A percentile compares a stretch with the other conserved stretches of the same genome.
phyloP scores from a whole-genome alignment of 257 asterid genomes.

The Lantana camara region DNA sequence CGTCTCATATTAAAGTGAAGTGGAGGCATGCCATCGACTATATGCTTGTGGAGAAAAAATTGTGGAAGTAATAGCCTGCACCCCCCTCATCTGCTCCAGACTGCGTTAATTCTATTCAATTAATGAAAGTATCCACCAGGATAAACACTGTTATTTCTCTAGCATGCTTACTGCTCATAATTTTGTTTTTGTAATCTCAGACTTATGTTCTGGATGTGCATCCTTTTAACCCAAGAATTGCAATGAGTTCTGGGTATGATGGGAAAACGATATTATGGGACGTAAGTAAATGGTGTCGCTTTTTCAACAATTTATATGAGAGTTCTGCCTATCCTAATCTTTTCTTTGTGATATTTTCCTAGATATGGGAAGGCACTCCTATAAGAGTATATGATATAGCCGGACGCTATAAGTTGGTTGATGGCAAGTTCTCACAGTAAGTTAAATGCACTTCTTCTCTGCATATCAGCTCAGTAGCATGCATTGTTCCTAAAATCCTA shows the following conservation, averaged over 20 bases:
- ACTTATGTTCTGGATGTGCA: constrained; percentile 97
- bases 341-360: constrained; percentile 28
- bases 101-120: no score
- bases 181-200: constrained; percentile 43
- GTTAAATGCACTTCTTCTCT: constrained; percentile 34
- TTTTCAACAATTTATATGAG: constrained; percentile 18
- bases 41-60: no score
- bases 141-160: constrained; percentile 11
- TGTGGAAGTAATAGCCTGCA: no score
- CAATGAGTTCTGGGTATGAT: constrained; percentile 99
- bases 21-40: no score
- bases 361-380: constrained; percentile 99
- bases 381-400: constrained; percentile 76
- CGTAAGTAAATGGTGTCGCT: constrained; percentile 58
- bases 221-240: constrained; percentile 98
- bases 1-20: no score
- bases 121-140: not conserved
- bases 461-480: constrained; percentile 12
- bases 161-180: constrained; percentile 19
- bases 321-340: constrained; percentile 24
- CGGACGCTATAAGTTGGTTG: constrained; percentile 92
- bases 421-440: constrained; percentile 97
- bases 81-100: no score
- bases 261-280: constrained; percentile 98
- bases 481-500: constrained; percentile 4